These are phyloP conservation scores for Penicillium sp. DNA, from an alignment of 2,329 filamentous ascomycete species.

Conservation along the genomic window DNA sequence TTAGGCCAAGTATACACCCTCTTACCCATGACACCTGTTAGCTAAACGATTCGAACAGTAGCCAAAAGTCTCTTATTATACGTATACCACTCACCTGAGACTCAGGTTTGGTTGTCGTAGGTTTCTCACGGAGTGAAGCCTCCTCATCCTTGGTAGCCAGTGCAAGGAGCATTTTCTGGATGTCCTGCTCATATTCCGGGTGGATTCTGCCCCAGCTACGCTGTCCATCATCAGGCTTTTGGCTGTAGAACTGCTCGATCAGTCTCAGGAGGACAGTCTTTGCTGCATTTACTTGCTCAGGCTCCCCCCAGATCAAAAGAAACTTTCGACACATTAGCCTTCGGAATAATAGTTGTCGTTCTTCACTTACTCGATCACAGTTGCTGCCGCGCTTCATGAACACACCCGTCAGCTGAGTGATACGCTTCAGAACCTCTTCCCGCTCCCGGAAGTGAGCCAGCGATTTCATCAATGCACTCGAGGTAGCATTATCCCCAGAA, in stretches of 20 bases:
- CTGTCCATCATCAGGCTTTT: background rate
- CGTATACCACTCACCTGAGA: background rate
- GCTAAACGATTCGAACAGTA: background rate
- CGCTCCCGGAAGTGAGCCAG: background rate
- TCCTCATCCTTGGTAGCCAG: background rate
- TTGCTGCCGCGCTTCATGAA: background rate
- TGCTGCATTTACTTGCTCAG: background rate
- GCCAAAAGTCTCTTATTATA: no score
- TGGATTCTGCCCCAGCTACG: background rate
- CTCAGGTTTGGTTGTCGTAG: background rate
- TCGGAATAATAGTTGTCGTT: background rate
- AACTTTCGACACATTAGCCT: background rate
- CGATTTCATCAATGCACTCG: background rate
- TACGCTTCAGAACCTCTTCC: background rate
- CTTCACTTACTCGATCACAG: background rate
- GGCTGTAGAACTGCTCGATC: background rate
- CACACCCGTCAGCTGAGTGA: background rate
- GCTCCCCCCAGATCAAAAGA: slow-evolving; percentile 1
- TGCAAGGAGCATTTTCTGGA: background rate
- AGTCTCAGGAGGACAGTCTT: background rate
- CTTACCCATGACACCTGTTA: slow-evolving; percentile 1
- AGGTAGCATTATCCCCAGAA: background rate
- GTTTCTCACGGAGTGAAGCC: background rate
- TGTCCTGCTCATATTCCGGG: background rate
- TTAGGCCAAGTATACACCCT: slow-evolving; percentile 40